These are phyloP conservation scores for Botrytis tulipae DNA, from an alignment of 2,329 filamentous ascomycete genomes.

Conservation along the genomic window DNA sequence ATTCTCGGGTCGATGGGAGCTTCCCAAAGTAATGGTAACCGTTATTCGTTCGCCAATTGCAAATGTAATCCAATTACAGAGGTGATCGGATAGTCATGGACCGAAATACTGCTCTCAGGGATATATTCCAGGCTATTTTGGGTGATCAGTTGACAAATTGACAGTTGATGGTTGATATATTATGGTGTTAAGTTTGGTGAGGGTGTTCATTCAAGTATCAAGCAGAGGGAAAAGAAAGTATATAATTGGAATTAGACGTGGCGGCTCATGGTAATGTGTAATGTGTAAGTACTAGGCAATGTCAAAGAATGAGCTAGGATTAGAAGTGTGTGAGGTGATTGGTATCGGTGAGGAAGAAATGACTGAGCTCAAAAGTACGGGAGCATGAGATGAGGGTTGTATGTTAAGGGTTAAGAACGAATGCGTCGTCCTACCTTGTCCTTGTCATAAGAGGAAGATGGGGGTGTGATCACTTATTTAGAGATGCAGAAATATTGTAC, in stretches of 20 bases:
- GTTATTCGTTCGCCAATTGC: slow-evolving; percentile 20
- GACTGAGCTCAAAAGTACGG: background rate
- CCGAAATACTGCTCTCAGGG: background rate
- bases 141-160: slow-evolving; percentile 9
- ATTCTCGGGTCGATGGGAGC: slow-evolving; percentile 7
- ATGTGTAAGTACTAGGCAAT: background rate
- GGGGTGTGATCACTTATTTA: slow-evolving; percentile 16
- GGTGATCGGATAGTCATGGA: slow-evolving; percentile 5
- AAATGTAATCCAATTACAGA: slow-evolving; percentile 15
- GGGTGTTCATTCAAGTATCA: background rate
- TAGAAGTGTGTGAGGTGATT: background rate
- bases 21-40: slow-evolving; percentile 8
- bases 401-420: slow-evolving; percentile 3
- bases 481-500: background rate
- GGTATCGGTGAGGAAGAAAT: slow-evolving; percentile 8
- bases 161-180: background rate
- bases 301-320: background rate
- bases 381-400: background rate
- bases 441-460: slow-evolving; percentile 8
- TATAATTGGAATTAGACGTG: background rate
- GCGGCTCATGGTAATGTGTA: background rate
- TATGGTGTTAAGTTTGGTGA: background rate
- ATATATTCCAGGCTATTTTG: background rate
- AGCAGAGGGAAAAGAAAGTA: background rate
- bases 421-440: background rate